phyloP scores from a whole-genome alignment of 116 monocot species.

The Thalassia testudinum region DNA sequence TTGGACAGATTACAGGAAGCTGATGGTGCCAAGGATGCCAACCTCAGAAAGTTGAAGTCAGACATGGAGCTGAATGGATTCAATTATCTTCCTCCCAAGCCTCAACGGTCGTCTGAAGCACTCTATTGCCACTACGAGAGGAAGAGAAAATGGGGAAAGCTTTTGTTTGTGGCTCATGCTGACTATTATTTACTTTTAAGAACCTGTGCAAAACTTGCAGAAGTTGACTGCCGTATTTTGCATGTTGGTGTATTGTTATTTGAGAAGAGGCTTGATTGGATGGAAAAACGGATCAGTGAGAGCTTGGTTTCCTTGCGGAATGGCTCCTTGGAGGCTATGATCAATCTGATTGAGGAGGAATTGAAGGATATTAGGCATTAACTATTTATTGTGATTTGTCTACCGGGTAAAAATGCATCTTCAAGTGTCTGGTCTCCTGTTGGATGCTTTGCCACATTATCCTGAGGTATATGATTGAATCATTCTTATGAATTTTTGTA shows the following conservation, averaged over 20 bases:
- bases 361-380: no score
- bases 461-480: no score
- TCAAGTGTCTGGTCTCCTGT: no score
- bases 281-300: constrained; percentile 23
- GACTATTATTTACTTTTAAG: constrained; percentile 63
- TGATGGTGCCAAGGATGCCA: no score
- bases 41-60: constrained; percentile 20
- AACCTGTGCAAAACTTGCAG: constrained; percentile 43
- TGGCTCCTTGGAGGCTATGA: no score
- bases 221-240: constrained; percentile 29
- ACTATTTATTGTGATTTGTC: no score
- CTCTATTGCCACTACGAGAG: constrained; percentile 36
- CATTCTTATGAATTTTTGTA: no score
- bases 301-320: constrained; percentile 12
- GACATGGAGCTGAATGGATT: constrained; percentile 58
- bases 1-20: no score
- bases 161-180: constrained; percentile 45
- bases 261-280: constrained; percentile 46
- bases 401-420: no score
- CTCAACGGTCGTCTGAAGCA: constrained; percentile 8
- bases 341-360: no score
- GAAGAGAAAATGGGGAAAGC: constrained; percentile 13
- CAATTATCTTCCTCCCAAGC: constrained; percentile 35
- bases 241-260: constrained; percentile 36
- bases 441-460: no score